Conservation (phyloP, 73 alveolate species). For the Tetrahymena elliotti region DNA sequence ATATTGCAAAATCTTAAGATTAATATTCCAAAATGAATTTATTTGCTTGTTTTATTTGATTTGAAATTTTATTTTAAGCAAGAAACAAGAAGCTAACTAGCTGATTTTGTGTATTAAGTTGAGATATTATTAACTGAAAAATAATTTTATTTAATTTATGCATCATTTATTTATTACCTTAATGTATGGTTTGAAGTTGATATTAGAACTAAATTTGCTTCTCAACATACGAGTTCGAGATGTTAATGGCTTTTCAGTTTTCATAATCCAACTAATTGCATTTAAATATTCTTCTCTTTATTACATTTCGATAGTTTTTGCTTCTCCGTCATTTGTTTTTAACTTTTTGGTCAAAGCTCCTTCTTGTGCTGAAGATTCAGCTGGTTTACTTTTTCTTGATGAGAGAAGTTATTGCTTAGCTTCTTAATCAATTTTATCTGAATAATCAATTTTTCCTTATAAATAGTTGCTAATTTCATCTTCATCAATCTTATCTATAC, state of each 20-base stretch:
- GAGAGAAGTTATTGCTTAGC: slow-evolving; percentile 43
- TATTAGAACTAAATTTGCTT: slow-evolving; percentile 52
- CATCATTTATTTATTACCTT: too few species aligned
- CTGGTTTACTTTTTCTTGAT: slow-evolving; percentile 42
- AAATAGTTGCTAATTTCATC: slow-evolving; percentile 52
- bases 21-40: too few species aligned
- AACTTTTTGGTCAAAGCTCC: background rate
- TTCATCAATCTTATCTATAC: slow-evolving; percentile 34
- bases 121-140: too few species aligned
- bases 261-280: slow-evolving; percentile 42
- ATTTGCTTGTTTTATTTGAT: too few species aligned
- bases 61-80: too few species aligned
- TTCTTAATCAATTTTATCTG: slow-evolving; percentile 47
- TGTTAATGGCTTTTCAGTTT: slow-evolving; percentile 39
- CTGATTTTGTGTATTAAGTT: too few species aligned
- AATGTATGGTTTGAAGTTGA: slow-evolving; percentile 50
- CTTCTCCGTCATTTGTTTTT: slow-evolving; percentile 42
- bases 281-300: slow-evolving; percentile 33
- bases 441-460: slow-evolving; percentile 44
- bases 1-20: background rate
- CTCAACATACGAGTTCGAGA: slow-evolving; percentile 51
- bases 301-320: slow-evolving; percentile 42
- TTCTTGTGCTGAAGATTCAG: slow-evolving; percentile 24
- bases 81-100: too few species aligned
- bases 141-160: too few species aligned